Percentiles rank a stretch among this genome's conserved stretches.
Evolutionary conservation across 2,329 filamentous ascomycete species (phyloP).

Genomic region (Hypoxylon sp.): DNA sequence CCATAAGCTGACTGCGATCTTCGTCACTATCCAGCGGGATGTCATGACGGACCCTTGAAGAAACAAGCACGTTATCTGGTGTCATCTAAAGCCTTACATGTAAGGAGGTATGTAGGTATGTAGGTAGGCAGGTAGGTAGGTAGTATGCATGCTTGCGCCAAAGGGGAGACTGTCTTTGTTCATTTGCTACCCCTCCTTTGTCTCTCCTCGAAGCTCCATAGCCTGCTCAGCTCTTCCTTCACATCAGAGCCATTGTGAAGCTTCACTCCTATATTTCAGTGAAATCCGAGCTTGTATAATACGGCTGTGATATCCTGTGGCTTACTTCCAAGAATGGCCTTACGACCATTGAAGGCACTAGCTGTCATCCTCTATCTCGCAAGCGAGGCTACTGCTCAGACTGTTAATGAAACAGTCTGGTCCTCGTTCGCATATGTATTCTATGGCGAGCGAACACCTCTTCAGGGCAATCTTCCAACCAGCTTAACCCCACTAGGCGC

Average conservation of each 20-base stretch:
- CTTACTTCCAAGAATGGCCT: conserved; percentile 22
- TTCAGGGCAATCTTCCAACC: conserved; percentile 42
- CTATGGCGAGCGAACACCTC: conserved; percentile 63
- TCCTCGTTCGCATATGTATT: conserved; percentile 58
- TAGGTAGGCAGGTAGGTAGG: background rate
- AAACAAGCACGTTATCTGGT: conserved; percentile 33
- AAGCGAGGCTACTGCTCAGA: conserved; percentile 44
- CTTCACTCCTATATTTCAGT: background rate
- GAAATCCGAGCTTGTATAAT: background rate
- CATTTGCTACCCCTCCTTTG: conserved; percentile 33
- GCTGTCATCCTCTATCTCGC: conserved; percentile 34
- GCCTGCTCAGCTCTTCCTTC: conserved; percentile 14
- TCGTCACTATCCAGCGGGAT: conserved; percentile 18
- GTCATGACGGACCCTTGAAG: conserved; percentile 22
- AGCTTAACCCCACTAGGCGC: conserved; percentile 62
- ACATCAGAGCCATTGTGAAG: conserved; percentile 6
- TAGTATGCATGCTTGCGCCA: conserved; percentile 9
- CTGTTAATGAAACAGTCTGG: conserved; percentile 55
- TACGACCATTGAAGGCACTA: conserved; percentile 26
- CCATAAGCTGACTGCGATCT: conserved; percentile 4
- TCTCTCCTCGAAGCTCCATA: conserved; percentile 21
- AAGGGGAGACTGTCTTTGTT: conserved; percentile 19
- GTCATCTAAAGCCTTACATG: conserved; percentile 23
- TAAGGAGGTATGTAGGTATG: conserved; percentile 1
- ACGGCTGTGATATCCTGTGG: conserved; percentile 2